A percentile compares a stretch with the other conserved stretches of the same genome.
Conservation (phyloP, 164 flowering plant genomes). For the Aristolochia fimbriata region DNA sequence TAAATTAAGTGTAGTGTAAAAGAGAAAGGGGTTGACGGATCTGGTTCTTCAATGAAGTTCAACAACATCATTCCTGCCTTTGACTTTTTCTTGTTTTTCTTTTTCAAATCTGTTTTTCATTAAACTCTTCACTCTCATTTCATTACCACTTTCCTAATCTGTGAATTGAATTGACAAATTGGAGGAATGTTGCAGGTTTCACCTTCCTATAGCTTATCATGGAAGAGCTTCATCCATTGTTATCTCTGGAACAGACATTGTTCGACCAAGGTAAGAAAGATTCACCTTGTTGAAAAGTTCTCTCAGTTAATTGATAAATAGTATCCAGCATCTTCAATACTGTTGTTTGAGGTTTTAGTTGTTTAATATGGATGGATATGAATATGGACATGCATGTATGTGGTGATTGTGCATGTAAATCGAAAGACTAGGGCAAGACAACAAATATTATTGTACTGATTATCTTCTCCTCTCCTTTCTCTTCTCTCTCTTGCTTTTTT, state of each 20-base stretch:
- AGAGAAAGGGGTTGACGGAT: too few species aligned
- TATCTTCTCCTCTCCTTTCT: too few species aligned
- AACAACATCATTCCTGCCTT: not conserved
- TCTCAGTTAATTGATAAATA: not conserved
- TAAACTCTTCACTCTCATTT: not conserved
- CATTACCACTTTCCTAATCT: not conserved
- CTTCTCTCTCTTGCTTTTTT: too few species aligned
- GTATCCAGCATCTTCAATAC: too few species aligned
- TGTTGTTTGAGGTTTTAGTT: too few species aligned
- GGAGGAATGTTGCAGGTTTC: slow-evolving; percentile 49
- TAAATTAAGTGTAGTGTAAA: too few species aligned
- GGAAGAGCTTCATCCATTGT: slow-evolving; percentile 96
- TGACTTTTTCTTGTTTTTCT: not conserved
- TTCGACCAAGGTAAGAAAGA: slow-evolving; percentile 61
- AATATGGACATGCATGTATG: too few species aligned
- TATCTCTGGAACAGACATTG: slow-evolving; percentile 80
- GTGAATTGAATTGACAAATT: not conserved
- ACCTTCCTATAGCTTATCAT: slow-evolving; percentile 94
- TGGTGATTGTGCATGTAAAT: too few species aligned
- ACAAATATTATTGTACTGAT: too few species aligned
- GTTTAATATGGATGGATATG: too few species aligned
- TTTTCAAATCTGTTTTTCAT: not conserved
- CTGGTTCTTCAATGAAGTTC: too few species aligned
- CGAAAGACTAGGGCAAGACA: too few species aligned
- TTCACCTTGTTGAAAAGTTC: not conserved